These are phyloP conservation scores for Aspergillus asperescens DNA, from an alignment of 495 filamentous ascomycete species.

Conservation along the genomic window DNA sequence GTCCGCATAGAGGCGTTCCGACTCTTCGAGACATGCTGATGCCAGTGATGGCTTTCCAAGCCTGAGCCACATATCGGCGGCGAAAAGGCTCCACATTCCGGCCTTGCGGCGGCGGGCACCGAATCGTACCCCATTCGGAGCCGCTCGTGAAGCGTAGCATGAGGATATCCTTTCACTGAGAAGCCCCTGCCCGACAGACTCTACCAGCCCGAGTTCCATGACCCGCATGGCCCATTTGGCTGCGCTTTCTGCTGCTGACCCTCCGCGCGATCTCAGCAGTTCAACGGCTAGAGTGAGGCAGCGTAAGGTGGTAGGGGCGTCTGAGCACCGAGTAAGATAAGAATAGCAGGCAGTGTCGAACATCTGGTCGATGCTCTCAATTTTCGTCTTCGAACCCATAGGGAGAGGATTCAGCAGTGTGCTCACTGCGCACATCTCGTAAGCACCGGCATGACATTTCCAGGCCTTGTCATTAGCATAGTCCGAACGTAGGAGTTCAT, in stretches of 20 bases:
- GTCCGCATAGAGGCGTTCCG: conserved; percentile 60
- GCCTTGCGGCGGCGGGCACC: conserved; percentile 73
- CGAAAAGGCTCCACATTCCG: conserved; percentile 82
- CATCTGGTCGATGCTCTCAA: conserved; percentile 76
- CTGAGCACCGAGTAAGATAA: conserved; percentile 76
- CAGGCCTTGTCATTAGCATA: conserved; percentile 95
- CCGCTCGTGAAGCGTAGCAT: conserved; percentile 71
- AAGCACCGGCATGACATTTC: conserved; percentile 85
- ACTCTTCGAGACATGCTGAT: conserved; percentile 65
- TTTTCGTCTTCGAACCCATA: conserved; percentile 63
- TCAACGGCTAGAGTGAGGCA: conserved; percentile 73
- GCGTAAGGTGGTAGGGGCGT: conserved; percentile 69
- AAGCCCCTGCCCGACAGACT: conserved; percentile 69
- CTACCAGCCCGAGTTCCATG: conserved; percentile 70
- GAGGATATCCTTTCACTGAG: conserved; percentile 77
- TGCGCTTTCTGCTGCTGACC: conserved; percentile 77
- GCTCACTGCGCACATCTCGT: conserved; percentile 87
- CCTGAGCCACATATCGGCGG: conserved; percentile 74
- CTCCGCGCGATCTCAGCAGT: conserved; percentile 70
- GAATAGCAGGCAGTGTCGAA: conserved; percentile 87
- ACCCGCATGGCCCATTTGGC: conserved; percentile 76
- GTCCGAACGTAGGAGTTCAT: conserved; percentile 81
- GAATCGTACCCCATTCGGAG: conserved; percentile 57
- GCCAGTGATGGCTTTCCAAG: conserved; percentile 65
- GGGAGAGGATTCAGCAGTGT: conserved; percentile 68